Base-by-base conservation (phyloP, 495 filamentous ascomycete genomes). In the Penicillium soppii region DNA sequence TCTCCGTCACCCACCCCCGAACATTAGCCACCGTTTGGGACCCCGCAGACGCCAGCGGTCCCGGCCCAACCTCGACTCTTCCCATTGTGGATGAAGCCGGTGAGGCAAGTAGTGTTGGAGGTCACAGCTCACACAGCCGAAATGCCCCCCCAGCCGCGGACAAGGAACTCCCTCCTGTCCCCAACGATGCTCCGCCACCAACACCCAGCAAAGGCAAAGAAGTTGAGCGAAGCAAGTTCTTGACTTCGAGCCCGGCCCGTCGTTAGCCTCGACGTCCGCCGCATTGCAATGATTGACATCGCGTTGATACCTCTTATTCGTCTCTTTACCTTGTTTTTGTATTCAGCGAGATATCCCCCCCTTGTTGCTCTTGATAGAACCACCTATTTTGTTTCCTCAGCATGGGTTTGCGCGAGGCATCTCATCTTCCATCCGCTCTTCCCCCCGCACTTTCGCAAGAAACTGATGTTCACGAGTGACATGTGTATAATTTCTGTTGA, bases 81-180 rank as follows among this genome's bases (percentile, higher is more conserved):
- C 94, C 94, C 1, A 86, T 97, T 41, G 90, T 98, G 7, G 91
- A 96, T 47, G 94, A 98, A 73, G 87, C 86, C 21, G 88, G 85
- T 10, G 94, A 97, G 68, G 87, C 82, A 15, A 82, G 79, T 4
- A 92, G 88, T 47, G 82, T 85, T 16, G 83, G 85, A 3, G 81
- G 82, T 38, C 67, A 70, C 15, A 73, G 70, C 47, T 65, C 65
- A 53, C 65, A 69, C 47, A 73, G 70, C 51, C 65, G 63, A 49
- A 56, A 66, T 26, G 65, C 67, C 10, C 63, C 52, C 27, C 57
- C 66, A 12, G 53, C 50, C 17, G 39, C 54, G 35, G 79, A 83
- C 26, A 84, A 85, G 61, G 78, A 75, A 6, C 52, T 85, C 7
- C 81, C 82, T 9, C 75, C 80, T 6, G 57, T 82, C 12, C 81